Base-by-base conservation (phyloP, 805 yeast genomes). In the Candida rishiriensis region DNA sequence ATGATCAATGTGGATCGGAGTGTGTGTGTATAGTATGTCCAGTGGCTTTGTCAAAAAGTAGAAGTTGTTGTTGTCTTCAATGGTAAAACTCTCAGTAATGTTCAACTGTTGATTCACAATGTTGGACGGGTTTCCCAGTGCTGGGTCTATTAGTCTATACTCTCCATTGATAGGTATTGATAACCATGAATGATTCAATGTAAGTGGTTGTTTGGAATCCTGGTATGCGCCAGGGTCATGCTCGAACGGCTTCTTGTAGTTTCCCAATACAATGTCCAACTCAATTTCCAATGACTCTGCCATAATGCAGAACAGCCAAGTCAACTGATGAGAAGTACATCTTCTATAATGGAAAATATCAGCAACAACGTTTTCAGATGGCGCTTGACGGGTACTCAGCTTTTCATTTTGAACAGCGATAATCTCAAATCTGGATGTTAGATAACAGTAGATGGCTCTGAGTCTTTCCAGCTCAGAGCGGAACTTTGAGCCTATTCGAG, bases 171-270 rank as follows among this genome's bases (percentile, higher is more conserved):
- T 64, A 31, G 84, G 61, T 1, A 89, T 81, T 1, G 95, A 80
- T 43, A 88, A 73, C 99, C 99, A 93, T 43, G 86, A 79, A 64
- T 93, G 99, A 56, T 89, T 88, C 32, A 81, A 61, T n/a, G 68
- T 65, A 50, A 72, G 75, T 72, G 51, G 34, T 38, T 73, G 71
- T 36, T 79, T 72, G 46, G 71, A 74, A 46, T 68, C 68, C 0
- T 50, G 15, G 33, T 50, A 35, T 11, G 46, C 35, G 8, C 46
- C 35, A 1, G 55, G 46, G 48, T 75, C 75, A 39, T 72, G 67
- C 42, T 75, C 81, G 49, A 81, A 81, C 9, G 96, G 95, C 21
- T 81, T 77, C 59, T 90, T 88, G 66, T 90, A 73, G 56, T 85
- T 86, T 3, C 99, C 99, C 21, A 81, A 68, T 2, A 93, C 80